Evolutionary conservation across 2,329 filamentous ascomycete genomes (phyloP).

Genomic region (Trichoderma koningii): DNA sequence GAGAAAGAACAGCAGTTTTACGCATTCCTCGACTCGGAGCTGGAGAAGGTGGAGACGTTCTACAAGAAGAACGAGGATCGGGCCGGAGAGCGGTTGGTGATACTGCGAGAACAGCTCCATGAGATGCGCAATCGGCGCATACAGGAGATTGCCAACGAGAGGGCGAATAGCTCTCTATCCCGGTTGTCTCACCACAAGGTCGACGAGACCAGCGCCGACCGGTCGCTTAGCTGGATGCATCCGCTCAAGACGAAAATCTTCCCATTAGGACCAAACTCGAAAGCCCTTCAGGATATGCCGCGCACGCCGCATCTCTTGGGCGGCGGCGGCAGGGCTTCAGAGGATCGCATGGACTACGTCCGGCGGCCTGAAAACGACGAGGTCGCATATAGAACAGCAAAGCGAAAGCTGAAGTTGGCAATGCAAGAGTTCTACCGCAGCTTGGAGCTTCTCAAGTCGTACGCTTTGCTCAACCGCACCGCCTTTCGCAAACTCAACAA

Average conservation of each 20-base stretch:
- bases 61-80: conserved; percentile 88
- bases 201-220: conserved; percentile 36
- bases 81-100: conserved; percentile 68
- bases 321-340: conserved; percentile 33
- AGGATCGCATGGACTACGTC: conserved; percentile 52
- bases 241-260: conserved; percentile 58
- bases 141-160: conserved; percentile 63
- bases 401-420: conserved; percentile 87
- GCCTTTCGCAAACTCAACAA: conserved; percentile 98
- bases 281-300: conserved; percentile 58
- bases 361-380: conserved; percentile 52
- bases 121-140: conserved; percentile 86
- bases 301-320: conserved; percentile 49
- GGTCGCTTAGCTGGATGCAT: conserved; percentile 48
- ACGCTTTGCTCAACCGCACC: conserved; percentile 84
- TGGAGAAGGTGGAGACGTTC: conserved; percentile 90
- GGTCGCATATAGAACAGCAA: conserved; percentile 83
- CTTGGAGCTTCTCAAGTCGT: conserved; percentile 88
- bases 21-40: conserved; percentile 76
- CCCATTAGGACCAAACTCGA: conserved; percentile 61
- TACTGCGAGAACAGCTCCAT: conserved; percentile 82
- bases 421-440: conserved; percentile 92
- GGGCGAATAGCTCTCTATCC: conserved; percentile 34
- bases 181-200: conserved; percentile 1
- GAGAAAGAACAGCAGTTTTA: conserved; percentile 83